phyloP scores from a whole-genome alignment of 768 basidiomycete genomes.

The Boletellus ananiceps region DNA sequence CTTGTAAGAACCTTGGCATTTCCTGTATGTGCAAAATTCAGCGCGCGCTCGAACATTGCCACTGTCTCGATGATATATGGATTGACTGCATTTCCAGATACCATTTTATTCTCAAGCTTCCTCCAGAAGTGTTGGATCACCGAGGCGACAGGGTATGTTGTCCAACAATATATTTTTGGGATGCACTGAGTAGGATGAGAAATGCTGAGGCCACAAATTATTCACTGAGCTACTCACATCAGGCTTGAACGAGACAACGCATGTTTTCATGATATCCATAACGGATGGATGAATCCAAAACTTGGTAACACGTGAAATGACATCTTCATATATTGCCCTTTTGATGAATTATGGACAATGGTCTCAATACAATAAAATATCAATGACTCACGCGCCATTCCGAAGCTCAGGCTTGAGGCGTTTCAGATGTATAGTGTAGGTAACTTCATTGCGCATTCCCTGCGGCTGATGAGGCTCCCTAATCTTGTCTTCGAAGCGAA shows the following conservation, averaged over 20 bases:
- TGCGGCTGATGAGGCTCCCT: not conserved
- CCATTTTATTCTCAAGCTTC: too few relatives aligned
- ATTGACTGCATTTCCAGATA: not conserved
- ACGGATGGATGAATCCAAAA: not conserved
- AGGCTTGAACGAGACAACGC: not conserved
- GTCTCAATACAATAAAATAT: not conserved
- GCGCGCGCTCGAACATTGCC: not conserved
- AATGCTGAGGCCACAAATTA: too few relatives aligned
- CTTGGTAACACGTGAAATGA: not conserved
- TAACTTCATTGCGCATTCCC: not conserved
- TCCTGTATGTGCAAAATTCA: not conserved
- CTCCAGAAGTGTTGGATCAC: too few relatives aligned
- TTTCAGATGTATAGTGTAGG: not conserved
- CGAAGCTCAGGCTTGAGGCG: not conserved
- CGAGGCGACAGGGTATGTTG: too few relatives aligned
- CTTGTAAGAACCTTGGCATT: not conserved
- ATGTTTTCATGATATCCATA: not conserved
- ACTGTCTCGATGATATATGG: not conserved
- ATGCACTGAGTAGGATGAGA: too few relatives aligned
- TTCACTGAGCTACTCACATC: too few relatives aligned
- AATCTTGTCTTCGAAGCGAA: not conserved
- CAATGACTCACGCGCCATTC: not conserved
- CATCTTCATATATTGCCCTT: not conserved
- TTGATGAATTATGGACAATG: too few relatives aligned
- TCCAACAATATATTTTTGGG: too few relatives aligned